Evolutionary conservation across 2,329 filamentous ascomycete species (phyloP), one percentile per base, ranked within the genome.

Genomic region (Grosmannia huntii): DNA sequence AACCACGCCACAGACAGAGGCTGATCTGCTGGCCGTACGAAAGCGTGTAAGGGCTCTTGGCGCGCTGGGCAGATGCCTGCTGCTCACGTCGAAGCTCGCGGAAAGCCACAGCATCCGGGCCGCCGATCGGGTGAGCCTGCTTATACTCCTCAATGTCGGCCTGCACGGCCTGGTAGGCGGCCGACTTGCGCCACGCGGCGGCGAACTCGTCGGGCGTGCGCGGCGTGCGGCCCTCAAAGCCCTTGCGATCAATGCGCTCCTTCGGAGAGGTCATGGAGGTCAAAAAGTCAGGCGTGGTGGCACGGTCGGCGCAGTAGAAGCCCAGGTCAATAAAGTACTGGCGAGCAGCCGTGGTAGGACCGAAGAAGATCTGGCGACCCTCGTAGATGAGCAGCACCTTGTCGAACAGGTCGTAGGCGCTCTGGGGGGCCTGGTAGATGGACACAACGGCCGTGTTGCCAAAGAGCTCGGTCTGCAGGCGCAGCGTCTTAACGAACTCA

Each of bases 1-100:
- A 94, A 12, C 89, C 90, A 67, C 91, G 86, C 76, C 84, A 84
- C 54, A 95, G 74, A 68, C 90, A 96, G 14, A 96, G 82, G 60
- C 79, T 69, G 62, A 96, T 71, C 70, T 96, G 91, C 70, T 91
- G 84, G 4, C 60, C 55, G 63, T 86, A 88, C 0, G 89, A 92
- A 44, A 96, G 75, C 0, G 89, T 96, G 70, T 86, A 96, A 0
- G 91, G 90, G 1, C 89, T 95, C 68, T 82, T 82, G 54, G 78
- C 70, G 3, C 89, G 85, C 67, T 80, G 77, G 31, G 72, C 66
- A 66, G 75, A 79, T 62, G 82, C 78, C 67, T 83, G 80, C 68
- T 82, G 77, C 16, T 74, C 74, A 56, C 73, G 70, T 70, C 73
- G 77, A 58, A 74, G 75, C n/a, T 73, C 75, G 61, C 80, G 79